These are phyloP conservation scores for Diddensiella caesifluorescens DNA, from an alignment of 805 yeast genomes.

Conservation along the genomic window DNA sequence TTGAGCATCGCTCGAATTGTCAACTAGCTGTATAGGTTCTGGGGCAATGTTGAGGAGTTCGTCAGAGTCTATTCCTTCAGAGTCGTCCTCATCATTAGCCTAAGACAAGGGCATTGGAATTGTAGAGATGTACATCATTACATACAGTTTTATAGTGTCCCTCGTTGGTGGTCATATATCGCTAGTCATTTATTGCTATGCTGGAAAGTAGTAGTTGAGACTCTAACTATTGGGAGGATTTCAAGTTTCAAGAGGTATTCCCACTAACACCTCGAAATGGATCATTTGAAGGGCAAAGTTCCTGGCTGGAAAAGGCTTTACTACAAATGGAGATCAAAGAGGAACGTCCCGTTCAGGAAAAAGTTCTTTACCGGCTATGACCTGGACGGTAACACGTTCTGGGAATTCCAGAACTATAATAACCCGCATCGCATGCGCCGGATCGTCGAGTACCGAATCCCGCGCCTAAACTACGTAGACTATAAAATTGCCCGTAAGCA, in stretches of 20 bases:
- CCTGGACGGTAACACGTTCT: constrained; percentile 76
- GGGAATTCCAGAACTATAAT: constrained; percentile 66
- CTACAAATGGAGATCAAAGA: constrained; percentile 54
- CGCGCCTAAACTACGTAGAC: constrained; percentile 47
- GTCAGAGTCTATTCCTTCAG: not conserved
- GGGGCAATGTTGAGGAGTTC: constrained; percentile 13
- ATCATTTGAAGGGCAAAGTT: constrained; percentile 44
- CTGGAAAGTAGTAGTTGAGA: too few relatives aligned
- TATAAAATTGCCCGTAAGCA: constrained; percentile 45
- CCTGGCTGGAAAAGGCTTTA: constrained; percentile 46
- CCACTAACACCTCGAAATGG: too few relatives aligned
- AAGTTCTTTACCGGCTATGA: constrained; percentile 68
- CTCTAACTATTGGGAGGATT: too few relatives aligned
- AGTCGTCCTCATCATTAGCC: too few relatives aligned
- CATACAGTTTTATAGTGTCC: too few relatives aligned
- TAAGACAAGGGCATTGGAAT: too few relatives aligned
- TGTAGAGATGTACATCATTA: too few relatives aligned
- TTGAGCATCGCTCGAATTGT: constrained; percentile 6
- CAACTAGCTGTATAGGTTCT: constrained; percentile 21
- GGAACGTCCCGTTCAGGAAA: constrained; percentile 62
- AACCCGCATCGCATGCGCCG: constrained; percentile 51
- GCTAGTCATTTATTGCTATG: too few relatives aligned
- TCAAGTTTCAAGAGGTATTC: too few relatives aligned
- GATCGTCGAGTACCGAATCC: constrained; percentile 51
- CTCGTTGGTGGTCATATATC: too few relatives aligned